Evolutionary conservation across 2,329 filamentous ascomycete species (phyloP).

Genomic region (Cordyceps fumosorosea): DNA sequence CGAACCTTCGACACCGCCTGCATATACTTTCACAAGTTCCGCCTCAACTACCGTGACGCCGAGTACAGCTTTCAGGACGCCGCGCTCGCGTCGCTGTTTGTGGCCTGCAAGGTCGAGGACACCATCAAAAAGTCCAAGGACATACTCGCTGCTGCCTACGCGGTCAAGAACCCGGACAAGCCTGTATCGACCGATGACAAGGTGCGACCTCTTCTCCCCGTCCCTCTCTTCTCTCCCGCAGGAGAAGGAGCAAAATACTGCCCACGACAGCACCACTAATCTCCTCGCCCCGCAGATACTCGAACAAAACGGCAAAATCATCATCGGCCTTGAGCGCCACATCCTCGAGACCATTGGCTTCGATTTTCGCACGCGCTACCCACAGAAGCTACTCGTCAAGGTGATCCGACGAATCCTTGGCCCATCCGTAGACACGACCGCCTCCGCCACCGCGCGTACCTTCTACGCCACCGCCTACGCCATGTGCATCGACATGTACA

Average conservation of each 20-base stretch:
- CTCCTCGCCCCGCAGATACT: conserved; percentile 55
- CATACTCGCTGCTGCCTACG: conserved; percentile 85
- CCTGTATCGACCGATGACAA: conserved; percentile 75
- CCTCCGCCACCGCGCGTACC: conserved; percentile 31
- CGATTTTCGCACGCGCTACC: conserved; percentile 85
- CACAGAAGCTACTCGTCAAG: conserved; percentile 80
- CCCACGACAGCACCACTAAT: neutral
- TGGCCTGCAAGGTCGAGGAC: conserved; percentile 95
- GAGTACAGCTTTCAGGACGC: conserved; percentile 86
- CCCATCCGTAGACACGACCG: conserved; percentile 27
- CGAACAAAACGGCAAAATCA: conserved; percentile 68
- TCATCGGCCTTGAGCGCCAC: conserved; percentile 84
- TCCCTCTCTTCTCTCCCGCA: neutral
- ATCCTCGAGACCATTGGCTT: conserved; percentile 92
- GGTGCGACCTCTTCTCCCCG: conserved; percentile 37
- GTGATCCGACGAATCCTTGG: conserved; percentile 55
- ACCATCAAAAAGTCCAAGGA: conserved; percentile 95
- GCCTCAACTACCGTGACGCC: conserved; percentile 73
- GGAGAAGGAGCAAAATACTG: neutral
- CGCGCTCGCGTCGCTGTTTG: conserved; percentile 79
- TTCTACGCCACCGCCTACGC: conserved; percentile 68
- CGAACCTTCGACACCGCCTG: conserved; percentile 89
- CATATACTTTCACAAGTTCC: conserved; percentile 90
- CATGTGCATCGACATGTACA: conserved; percentile 83
- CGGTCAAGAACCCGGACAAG: conserved; percentile 64